phyloP scores from a whole-genome alignment of 495 filamentous ascomycete species.

The Hyphodiscus hymeniophilus region DNA sequence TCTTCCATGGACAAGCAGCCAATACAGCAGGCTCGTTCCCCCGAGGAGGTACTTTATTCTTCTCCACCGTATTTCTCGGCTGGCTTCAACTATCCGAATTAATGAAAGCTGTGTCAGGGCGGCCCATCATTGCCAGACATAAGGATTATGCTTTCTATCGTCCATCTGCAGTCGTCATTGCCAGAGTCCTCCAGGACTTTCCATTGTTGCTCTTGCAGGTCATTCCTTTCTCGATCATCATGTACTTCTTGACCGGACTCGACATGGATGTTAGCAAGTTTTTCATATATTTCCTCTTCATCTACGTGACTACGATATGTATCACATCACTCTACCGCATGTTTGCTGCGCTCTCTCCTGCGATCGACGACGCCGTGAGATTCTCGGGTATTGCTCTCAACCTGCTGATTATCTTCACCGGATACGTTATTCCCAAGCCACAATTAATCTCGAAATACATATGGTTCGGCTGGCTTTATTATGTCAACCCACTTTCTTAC shows the following conservation, averaged over 20 bases:
- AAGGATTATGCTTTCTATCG: slow-evolving; percentile 73
- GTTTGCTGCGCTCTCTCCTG: slow-evolving; percentile 65
- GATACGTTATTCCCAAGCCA: slow-evolving; percentile 43
- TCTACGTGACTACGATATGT: slow-evolving; percentile 59
- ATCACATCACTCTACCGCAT: slow-evolving; percentile 63
- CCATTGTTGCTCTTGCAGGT: slow-evolving; percentile 58
- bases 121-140: slow-evolving; percentile 54
- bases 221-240: slow-evolving; percentile 52
- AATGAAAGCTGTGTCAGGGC: slow-evolving; percentile 57
- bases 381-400: slow-evolving; percentile 64
- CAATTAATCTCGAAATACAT: slow-evolving; percentile 26
- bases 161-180: slow-evolving; percentile 62
- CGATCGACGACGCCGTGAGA: slow-evolving; percentile 61
- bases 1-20: slow-evolving; percentile 60
- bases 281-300: slow-evolving; percentile 65
- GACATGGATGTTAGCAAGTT: slow-evolving; percentile 60
- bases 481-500: slow-evolving; percentile 46
- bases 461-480: slow-evolving; percentile 51
- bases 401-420: slow-evolving; percentile 47
- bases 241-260: slow-evolving; percentile 62
- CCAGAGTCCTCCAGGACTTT: slow-evolving; percentile 60
- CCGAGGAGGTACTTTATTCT: slow-evolving; percentile 62
- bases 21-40: slow-evolving; percentile 62
- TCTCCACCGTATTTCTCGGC: slow-evolving; percentile 66
- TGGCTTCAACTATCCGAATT: slow-evolving; percentile 68